Conservation (phyloP, 371 early-diverging fungal genomes). For the Mortierella sp. region DNA sequence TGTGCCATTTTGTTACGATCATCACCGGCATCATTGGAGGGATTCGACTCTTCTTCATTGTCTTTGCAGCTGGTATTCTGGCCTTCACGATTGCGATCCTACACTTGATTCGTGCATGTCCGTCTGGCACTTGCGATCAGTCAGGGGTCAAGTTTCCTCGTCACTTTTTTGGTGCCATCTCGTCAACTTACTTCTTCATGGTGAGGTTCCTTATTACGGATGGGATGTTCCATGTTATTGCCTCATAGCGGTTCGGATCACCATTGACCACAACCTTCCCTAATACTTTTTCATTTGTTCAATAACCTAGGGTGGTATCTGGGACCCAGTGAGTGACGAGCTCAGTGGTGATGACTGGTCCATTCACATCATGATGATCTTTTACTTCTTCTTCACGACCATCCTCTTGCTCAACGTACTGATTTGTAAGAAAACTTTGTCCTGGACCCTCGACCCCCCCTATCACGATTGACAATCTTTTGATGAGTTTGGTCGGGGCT, state of each 20-base stretch:
- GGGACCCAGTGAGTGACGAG: constrained; percentile 9
- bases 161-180: constrained; percentile 12
- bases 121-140: neutral
- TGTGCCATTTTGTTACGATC: constrained; percentile 19
- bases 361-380: constrained; percentile 22
- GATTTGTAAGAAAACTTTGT: constrained; percentile 14
- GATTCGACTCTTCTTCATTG: constrained; percentile 16
- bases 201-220: too few relatives aligned
- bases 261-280: too few relatives aligned
- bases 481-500: too few relatives aligned
- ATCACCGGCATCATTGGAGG: constrained; percentile 1
- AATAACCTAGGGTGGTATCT: constrained; percentile 6
- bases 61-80: constrained; percentile 7
- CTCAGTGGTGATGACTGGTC: neutral
- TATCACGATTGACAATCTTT: too few relatives aligned
- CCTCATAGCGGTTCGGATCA: too few relatives aligned
- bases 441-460: too few relatives aligned
- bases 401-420: constrained; percentile 24
- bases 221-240: too few relatives aligned
- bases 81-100: constrained; percentile 23
- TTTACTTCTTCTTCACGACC: constrained; percentile 19
- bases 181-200: constrained; percentile 39
- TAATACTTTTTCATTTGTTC: too few relatives aligned
- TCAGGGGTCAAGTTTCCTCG: constrained; percentile 1
- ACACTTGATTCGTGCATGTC: constrained; percentile 17